phyloP scores from a whole-genome alignment of 2,329 filamentous ascomycete genomes.

The Aspergillus tamarii region DNA sequence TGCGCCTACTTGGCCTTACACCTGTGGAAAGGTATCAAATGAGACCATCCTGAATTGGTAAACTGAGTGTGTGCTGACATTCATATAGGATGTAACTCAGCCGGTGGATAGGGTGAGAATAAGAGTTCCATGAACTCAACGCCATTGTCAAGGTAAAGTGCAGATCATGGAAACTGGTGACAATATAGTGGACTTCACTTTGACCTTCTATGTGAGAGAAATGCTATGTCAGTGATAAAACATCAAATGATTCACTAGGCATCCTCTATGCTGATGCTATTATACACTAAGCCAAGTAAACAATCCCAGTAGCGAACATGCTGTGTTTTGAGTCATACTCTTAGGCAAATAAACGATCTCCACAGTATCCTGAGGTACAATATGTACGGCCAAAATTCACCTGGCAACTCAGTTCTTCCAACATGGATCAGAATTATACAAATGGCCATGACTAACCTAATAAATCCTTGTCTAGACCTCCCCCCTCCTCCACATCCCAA shows the following conservation, averaged over 20 bases:
- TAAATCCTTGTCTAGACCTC: background rate
- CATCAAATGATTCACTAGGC: background rate
- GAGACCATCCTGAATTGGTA: background rate
- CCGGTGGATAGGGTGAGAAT: conserved; percentile 12
- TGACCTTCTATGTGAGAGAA: background rate
- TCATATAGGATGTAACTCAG: background rate
- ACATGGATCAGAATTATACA: background rate
- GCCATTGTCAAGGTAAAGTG: background rate
- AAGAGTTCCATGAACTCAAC: background rate
- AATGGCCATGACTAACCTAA: too few relatives aligned
- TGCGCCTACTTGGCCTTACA: too few relatives aligned
- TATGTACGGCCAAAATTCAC: background rate
- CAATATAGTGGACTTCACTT: background rate
- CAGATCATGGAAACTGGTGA: background rate
- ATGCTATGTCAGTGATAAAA: background rate
- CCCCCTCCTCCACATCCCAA: conserved; percentile 7
- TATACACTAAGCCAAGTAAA: background rate
- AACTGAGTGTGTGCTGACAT: background rate
- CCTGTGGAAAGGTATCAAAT: background rate
- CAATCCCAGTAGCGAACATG: background rate
- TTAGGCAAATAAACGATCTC: background rate
- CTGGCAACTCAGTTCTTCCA: background rate
- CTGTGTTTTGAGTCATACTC: background rate
- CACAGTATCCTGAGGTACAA: background rate
- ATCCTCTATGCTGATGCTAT: background rate